Percentiles rank a stretch among this genome's conserved stretches.
Evolutionary conservation across 345 rosid genomes (phyloP).

Genomic region (Bruguiera gymnorhiza): DNA sequence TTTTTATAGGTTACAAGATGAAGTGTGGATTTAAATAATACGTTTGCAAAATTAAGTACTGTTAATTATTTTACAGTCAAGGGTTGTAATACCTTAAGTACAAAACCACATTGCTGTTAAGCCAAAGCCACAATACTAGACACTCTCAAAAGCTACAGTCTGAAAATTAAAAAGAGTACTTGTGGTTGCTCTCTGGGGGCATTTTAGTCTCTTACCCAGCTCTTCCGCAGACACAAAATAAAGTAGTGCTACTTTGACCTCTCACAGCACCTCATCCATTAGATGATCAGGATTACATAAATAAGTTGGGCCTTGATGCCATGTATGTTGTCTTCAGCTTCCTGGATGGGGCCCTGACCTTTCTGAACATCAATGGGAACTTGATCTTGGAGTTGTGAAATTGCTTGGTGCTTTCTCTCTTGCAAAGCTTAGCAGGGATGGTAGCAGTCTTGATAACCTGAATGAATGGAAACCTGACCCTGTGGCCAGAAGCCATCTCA

Average conservation of each 20-base stretch:
- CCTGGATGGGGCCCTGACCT: constrained; percentile 58
- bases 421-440: constrained; percentile 57
- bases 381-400: constrained; percentile 60
- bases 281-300: constrained; percentile 31
- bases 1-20: too few species aligned
- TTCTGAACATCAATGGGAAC: constrained; percentile 60
- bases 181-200: too few species aligned
- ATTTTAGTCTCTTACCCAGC: too few species aligned
- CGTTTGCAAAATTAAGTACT: too few species aligned
- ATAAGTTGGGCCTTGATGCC: constrained; percentile 67
- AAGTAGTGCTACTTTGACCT: background rate
- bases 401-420: constrained; percentile 62
- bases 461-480: constrained; percentile 62
- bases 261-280: too few species aligned
- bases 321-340: constrained; percentile 64
- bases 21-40: too few species aligned
- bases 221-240: background rate
- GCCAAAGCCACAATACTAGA: too few species aligned
- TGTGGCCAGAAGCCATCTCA: constrained; percentile 63
- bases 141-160: too few species aligned
- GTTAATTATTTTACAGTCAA: too few species aligned
- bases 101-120: too few species aligned
- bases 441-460: constrained; percentile 70
- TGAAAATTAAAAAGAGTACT: too few species aligned
- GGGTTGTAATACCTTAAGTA: too few species aligned